Evolutionary conservation across 2,329 filamentous ascomycete species (phyloP), one percentile per base, ranked within the genome.

Genomic region (Epichloe festucae): DNA sequence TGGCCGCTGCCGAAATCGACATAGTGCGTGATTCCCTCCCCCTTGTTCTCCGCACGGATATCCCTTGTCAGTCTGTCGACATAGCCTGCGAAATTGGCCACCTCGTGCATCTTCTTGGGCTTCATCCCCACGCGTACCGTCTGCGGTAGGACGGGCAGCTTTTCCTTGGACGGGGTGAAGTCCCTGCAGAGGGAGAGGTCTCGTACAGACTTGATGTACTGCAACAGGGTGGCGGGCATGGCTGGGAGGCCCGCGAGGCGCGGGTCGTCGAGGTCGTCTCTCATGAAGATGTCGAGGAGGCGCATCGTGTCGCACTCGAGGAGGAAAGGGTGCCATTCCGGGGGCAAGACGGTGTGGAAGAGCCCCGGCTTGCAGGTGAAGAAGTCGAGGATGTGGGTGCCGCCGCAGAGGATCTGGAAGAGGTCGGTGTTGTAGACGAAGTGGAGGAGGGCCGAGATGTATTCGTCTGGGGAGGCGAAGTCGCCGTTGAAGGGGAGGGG

Each of bases 351-450:
- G 1, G 78, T 75, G 49, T 85, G 79, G 65, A 95, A 98, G 0
- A 96, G 76, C 56, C 89, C 85, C 5, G 89, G 87, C 46, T 89
- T 80, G 42, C 81, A 80, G 2, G 89, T 96, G 70, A 96, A 89
- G 69, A 98, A 97, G 66, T 98, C 93, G 52, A 97, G 76, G 56
- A 98, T 90, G 64, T 98, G 93, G 1, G 97, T 87, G n/a, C 91
- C 90, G 50, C 93, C 93, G 63, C 89, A 95, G n/a, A 98, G 76
- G 27, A 87, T 88, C 57, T 88, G 85, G 59, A 96, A 89, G 1
- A 89, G 74, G 50, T 84, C 78, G 45, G 85, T 87, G 2, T 81
- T 82, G 5, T 82, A 82, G 1, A 83, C 79, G 61, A 97, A 95
- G 19, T 80, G 65, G 27, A 97, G 74, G 12, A 97, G 78, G 17